phyloP scores from a whole-genome alignment of 1,284 basidiomycete species.

The Melampsora allii-populina region DNA sequence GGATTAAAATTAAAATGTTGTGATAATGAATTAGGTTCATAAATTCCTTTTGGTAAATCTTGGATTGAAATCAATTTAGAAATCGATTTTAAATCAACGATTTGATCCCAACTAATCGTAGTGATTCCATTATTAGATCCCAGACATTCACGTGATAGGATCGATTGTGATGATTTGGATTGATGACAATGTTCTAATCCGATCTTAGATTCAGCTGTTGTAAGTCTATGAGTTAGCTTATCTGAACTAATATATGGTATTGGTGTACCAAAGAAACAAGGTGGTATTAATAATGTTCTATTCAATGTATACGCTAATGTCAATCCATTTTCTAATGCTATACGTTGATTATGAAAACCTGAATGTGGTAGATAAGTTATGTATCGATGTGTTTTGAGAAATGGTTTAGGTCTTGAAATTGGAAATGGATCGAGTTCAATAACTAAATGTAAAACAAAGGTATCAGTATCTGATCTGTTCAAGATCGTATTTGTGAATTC shows the following conservation, averaged over 20 bases:
- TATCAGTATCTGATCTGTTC: too few species aligned
- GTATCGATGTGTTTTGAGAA: background rate
- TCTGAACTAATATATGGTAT: slow-evolving; percentile 27
- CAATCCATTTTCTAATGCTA: slow-evolving; percentile 74
- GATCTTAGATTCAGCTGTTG: background rate
- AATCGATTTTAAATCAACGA: slow-evolving; percentile 7
- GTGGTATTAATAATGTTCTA: slow-evolving; percentile 69
- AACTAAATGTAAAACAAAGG: background rate
- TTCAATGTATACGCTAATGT: slow-evolving; percentile 65
- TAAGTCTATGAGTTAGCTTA: slow-evolving; percentile 11
- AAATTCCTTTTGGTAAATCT: background rate
- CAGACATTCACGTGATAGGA: slow-evolving; percentile 13
- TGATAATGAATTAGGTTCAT: background rate
- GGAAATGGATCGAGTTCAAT: slow-evolving; percentile 3
- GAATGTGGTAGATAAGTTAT: slow-evolving; percentile 47
- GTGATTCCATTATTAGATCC: slow-evolving; percentile 5
- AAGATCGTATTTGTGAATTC: too few species aligned
- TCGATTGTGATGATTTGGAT: background rate
- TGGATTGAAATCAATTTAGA: background rate
- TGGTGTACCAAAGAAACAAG: slow-evolving; percentile 61
- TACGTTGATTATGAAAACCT: slow-evolving; percentile 77
- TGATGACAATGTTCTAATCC: slow-evolving; percentile 19
- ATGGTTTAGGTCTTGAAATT: background rate
- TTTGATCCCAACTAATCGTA: slow-evolving; percentile 25
- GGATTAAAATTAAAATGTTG: background rate